Conservation (phyloP, 176 grass and related monocot species). For the Oropetium thomaeum region DNA sequence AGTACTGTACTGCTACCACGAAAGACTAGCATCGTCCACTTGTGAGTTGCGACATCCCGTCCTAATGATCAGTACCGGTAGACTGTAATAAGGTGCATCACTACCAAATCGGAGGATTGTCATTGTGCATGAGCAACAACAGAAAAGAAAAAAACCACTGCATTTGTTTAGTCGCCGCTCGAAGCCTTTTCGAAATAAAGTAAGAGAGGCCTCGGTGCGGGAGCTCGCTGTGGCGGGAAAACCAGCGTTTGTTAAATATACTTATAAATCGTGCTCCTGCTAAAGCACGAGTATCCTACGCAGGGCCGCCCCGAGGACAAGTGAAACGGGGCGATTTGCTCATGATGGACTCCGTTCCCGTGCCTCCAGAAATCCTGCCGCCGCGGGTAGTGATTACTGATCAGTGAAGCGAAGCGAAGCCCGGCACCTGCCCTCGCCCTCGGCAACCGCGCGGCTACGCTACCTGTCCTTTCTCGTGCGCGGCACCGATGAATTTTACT, state of each 20-base stretch:
- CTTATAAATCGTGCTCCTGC: not conserved
- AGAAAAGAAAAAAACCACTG: not conserved
- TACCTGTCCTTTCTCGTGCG: not conserved
- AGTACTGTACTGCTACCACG: not conserved
- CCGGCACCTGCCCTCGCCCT: not conserved
- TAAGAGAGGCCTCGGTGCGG: not conserved
- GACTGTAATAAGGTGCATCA: not conserved
- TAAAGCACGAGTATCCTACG: not conserved
- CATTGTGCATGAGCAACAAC: not conserved
- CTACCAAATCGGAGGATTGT: slow-evolving; percentile 2
- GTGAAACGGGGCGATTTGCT: slow-evolving; percentile 1
- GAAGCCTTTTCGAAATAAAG: not conserved
- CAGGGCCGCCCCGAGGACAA: not conserved
- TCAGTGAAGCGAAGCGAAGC: too few species aligned
- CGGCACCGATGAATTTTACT: not conserved
- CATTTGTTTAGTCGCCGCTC: not conserved
- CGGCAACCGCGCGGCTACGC: not conserved
- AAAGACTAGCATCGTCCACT: not conserved
- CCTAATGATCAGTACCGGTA: slow-evolving; percentile 6
- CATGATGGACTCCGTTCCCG: not conserved
- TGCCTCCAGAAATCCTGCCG: not conserved
- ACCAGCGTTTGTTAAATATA: not conserved
- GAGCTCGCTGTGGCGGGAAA: not conserved
- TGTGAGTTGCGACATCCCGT: not conserved
- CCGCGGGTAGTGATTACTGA: not conserved